Evolutionary conservation across 345 rosid species (phyloP), one percentile per base, ranked within the genome.

Genomic region (Populus simonii): DNA sequence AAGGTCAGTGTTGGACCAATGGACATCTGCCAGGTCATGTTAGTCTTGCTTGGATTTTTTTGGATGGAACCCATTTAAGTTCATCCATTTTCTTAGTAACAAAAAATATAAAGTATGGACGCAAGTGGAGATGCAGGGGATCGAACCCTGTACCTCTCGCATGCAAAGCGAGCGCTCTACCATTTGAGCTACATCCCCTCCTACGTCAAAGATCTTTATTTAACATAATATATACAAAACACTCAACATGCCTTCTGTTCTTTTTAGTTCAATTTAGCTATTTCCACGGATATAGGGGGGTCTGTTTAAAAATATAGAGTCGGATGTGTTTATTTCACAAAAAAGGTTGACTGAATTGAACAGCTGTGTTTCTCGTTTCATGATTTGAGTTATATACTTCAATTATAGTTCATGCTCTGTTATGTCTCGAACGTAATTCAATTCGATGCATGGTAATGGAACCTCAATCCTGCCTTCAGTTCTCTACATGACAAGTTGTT

Each of bases 141-240:
- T 93, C 96, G 90, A 93, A 90, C 93, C 87, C 87, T 80, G 89
- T 91, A 85, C 93, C 94, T 93, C 96, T 87, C 93, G 88, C 91
- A 89, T 90, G 94, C 94, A 90, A 91, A 88, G 94, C 89, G 87
- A 88, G 90, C 90, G 91, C 92, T 88, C 88, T 86, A 90, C 83
- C 79, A 75, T 80, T 53, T 80, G 79, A 80, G 79, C 83, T 80
- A 80, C 83, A 76, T 80, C 80, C 83, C 83, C 82, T 2, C 0
- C 7, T 3, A 6, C 20, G 1, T 39, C 2, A 1, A 0, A 0
- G 8, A 0, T 6, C 7, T 13, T 27, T 27, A 27, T 6, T 49
- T 1, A 49, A 1, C 47, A 41, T 1, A 27, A 27, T 27, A 27
- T 27, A 27, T 27, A 27, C 27, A 25, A 25, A 25, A 25, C 27